phyloP scores from a whole-genome alignment of 192 early-diverging fungal genomes.

The Gigaspora rosea region DNA sequence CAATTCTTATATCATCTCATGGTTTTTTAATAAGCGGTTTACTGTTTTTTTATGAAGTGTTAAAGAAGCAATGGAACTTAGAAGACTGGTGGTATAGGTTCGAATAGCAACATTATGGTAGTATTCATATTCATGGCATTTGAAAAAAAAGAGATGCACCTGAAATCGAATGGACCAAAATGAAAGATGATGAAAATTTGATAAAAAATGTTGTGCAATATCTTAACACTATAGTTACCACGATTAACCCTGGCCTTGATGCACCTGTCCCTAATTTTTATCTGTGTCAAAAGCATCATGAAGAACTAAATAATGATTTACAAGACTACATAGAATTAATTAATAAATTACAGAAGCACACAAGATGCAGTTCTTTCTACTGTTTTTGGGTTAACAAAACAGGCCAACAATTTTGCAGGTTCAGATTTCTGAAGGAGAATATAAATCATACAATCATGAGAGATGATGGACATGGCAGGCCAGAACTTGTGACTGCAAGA shows the following conservation, averaged over 20 bases:
- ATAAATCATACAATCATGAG: background rate
- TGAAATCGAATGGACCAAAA: background rate
- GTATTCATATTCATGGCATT: conserved; percentile 1
- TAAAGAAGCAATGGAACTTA: background rate
- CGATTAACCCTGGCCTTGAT: conserved; percentile 7
- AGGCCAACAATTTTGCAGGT: conserved; percentile 1
- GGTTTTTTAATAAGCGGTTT: background rate
- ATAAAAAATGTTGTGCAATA: background rate
- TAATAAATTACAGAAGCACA: background rate
- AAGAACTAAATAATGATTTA: background rate
- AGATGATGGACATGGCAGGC: background rate
- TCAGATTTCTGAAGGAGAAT: background rate
- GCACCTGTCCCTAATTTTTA: conserved; percentile 7
- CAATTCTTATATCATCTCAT: background rate
- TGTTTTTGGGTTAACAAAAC: background rate
- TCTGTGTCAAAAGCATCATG: background rate
- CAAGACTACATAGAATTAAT: background rate
- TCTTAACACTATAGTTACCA: conserved; percentile 6
- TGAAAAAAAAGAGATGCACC: background rate
- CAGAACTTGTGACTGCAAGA: conserved; percentile 6
- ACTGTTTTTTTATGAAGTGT: background rate
- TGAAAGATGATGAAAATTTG: background rate
- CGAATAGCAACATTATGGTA: background rate
- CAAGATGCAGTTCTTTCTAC: background rate
- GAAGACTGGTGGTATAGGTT: background rate